A percentile compares a stretch with the other conserved stretches of the same genome.
These are phyloP conservation scores for Kuraishia floccosa DNA, from an alignment of 805 yeast genomes.

Conservation along the genomic window DNA sequence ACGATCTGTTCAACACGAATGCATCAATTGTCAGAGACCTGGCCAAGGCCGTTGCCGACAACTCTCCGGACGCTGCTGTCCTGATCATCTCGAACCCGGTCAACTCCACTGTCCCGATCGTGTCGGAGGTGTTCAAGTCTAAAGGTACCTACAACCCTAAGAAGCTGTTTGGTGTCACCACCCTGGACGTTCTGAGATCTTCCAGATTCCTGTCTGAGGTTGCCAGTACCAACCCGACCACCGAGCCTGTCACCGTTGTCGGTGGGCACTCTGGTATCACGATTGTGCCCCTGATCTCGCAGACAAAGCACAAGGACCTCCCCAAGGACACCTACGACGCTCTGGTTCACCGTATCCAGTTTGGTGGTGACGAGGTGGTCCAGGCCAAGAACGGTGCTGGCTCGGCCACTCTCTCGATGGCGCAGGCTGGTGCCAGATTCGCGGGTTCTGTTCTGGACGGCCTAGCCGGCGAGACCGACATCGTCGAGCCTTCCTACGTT, in stretches of 20 bases:
- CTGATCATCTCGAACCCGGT: slow-evolving; percentile 89
- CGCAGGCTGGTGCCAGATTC: slow-evolving; percentile 72
- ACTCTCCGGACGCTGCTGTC: slow-evolving; percentile 76
- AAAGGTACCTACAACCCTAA: slow-evolving; percentile 85
- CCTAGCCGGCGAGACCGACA: slow-evolving; percentile 29
- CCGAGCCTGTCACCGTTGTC: slow-evolving; percentile 75
- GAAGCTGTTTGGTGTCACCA: slow-evolving; percentile 92
- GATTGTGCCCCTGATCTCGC: slow-evolving; percentile 87
- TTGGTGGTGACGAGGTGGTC: slow-evolving; percentile 86
- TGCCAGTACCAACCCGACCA: slow-evolving; percentile 62
- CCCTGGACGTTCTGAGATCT: slow-evolving; percentile 84
- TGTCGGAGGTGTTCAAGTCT: slow-evolving; percentile 80
- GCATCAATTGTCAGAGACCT: slow-evolving; percentile 92
- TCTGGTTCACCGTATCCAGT: slow-evolving; percentile 83
- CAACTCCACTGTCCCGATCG: slow-evolving; percentile 95
- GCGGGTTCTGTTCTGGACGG: slow-evolving; percentile 56
- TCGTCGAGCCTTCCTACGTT: slow-evolving; percentile 43
- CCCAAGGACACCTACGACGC: slow-evolving; percentile 54
- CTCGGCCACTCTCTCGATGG: slow-evolving; percentile 80
- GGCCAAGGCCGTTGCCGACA: slow-evolving; percentile 75
- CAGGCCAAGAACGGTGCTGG: slow-evolving; percentile 80
- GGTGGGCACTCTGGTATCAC: slow-evolving; percentile 98
- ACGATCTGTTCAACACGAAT: slow-evolving; percentile 91
- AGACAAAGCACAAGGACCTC: slow-evolving; percentile 57
- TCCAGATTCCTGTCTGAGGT: slow-evolving; percentile 69